Percentiles rank a stretch among this genome's conserved stretches.
Evolutionary conservation across 192 early-diverging fungal genomes (phyloP).

Genomic region (Coemansia sp.): DNA sequence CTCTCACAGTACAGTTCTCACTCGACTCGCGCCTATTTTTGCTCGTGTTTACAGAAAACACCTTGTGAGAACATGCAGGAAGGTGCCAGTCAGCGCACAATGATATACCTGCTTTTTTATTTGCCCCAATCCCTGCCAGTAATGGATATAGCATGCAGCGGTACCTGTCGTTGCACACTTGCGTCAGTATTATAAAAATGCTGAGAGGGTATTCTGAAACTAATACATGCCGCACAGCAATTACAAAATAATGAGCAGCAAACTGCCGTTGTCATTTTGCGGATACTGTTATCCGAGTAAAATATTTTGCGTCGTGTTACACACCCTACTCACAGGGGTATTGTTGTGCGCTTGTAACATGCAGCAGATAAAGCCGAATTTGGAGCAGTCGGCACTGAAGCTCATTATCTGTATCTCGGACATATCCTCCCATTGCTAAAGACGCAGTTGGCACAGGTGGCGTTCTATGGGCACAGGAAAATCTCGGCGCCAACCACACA

Average conservation of each 20-base stretch:
- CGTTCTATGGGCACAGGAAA: background rate
- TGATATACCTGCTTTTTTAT: background rate
- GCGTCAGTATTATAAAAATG: background rate
- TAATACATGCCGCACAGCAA: background rate
- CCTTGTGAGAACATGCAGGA: background rate
- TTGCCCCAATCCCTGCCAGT: constrained; percentile 3
- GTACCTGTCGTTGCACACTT: background rate
- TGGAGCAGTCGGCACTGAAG: background rate
- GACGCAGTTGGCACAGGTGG: background rate
- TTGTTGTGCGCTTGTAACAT: constrained; percentile 1
- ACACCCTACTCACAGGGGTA: background rate
- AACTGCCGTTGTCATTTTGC: background rate
- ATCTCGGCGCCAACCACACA: too few relatives aligned
- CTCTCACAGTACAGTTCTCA: constrained; percentile 3
- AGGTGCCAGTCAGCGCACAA: background rate
- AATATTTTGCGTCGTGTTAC: background rate
- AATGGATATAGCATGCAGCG: constrained; percentile 1
- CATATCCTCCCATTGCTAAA: background rate
- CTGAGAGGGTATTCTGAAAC: background rate
- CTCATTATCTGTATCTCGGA: background rate
- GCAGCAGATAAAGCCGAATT: constrained; percentile 8
- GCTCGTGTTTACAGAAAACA: too few relatives aligned
- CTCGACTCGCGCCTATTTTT: constrained; percentile 1
- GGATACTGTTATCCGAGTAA: background rate
- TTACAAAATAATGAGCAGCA: background rate